Evolutionary conservation across 257 asterid species (phyloP), one percentile per base, ranked within the genome.

Genomic region (Capsicum rhomboideum): DNA sequence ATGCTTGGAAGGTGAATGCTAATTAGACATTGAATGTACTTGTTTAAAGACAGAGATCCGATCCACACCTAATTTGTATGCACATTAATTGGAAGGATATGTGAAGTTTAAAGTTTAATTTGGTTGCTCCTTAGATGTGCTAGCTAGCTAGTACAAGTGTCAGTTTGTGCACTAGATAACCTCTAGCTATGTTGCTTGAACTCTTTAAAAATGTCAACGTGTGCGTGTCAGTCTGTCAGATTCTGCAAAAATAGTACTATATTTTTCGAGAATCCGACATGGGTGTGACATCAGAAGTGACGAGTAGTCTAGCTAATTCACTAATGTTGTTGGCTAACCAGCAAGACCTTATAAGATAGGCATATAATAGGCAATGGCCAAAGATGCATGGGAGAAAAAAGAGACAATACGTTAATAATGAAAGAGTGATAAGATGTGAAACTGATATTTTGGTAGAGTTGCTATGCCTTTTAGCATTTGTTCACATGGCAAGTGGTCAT

Each of bases 401-500:
- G 21, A 13, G 80, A 44, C 21, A 13, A 1, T 37, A 72, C 21
- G 13, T 46, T 74, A 46, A 34, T 34, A 66, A 66, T 66, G 44
- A 46, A 74, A 23, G 58, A 75, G 61, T 75, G 59, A 72, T 16
- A 44, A 72, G 80, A 44, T 72, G 54, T 71, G 80, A 75, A 49
- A 75, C 14, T 75, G 80, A 75, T 75, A 31, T 75, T 14, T 75
- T 49, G 61, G 80, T 75, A 49, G 61, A 49, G 80, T 75, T 75
- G 61, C 59, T 49, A 49, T 64, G 49, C 77, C 52, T 82, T 82
- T 28, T 61, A 82, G 79, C 46, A 69, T 82, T 64, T 26, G 52
- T 21, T 82, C 79, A 82, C 84, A 82, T 66, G 84, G 84, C 79
- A 64, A 66, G 84, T 64, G 79, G 84, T 37, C 61, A 11, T 23